phyloP scores from a whole-genome alignment of 495 filamentous ascomycete species.

The Penicillium manginii region DNA sequence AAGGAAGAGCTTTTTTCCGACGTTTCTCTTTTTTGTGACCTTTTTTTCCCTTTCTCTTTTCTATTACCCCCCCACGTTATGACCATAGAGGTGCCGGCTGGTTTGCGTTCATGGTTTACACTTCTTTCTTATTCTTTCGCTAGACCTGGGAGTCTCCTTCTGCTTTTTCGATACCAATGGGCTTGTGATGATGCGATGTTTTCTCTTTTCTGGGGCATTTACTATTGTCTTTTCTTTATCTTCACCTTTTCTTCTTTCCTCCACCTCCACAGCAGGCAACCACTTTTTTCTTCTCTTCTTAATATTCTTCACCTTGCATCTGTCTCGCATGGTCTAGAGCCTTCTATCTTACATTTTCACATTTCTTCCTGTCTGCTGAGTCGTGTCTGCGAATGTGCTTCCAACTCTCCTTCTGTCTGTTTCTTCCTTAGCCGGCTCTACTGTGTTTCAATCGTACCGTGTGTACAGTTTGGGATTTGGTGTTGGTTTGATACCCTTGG shows the following conservation, averaged over 20 bases:
- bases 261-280: slow-evolving; percentile 1
- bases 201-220: slow-evolving; percentile 20
- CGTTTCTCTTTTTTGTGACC: slow-evolving; percentile 11
- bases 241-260: slow-evolving; percentile 25
- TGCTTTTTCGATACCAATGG: slow-evolving; percentile 36
- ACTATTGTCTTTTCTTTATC: slow-evolving; percentile 18
- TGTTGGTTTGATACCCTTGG: slow-evolving; percentile 34
- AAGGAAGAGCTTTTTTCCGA: slow-evolving; percentile 20
- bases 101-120: slow-evolving; percentile 42
- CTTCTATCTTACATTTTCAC: slow-evolving; percentile 12
- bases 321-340: slow-evolving; percentile 25
- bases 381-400: slow-evolving; percentile 18
- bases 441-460: slow-evolving; percentile 16
- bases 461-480: slow-evolving; percentile 26
- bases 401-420: slow-evolving; percentile 5
- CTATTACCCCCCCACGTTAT: slow-evolving; percentile 32
- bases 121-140: slow-evolving; percentile 44
- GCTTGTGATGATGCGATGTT: slow-evolving; percentile 39
- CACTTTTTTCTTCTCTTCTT: slow-evolving; percentile 21
- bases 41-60: slow-evolving; percentile 21
- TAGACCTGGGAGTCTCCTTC: slow-evolving; percentile 45
- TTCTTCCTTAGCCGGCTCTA: slow-evolving; percentile 22
- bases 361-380: slow-evolving; percentile 7
- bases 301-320: slow-evolving; percentile 23
- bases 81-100: slow-evolving; percentile 54